A percentile compares a stretch with the other conserved stretches of the same genome.
phyloP scores from a whole-genome alignment of 139 green algal species.

The Chlorella sp. region DNA sequence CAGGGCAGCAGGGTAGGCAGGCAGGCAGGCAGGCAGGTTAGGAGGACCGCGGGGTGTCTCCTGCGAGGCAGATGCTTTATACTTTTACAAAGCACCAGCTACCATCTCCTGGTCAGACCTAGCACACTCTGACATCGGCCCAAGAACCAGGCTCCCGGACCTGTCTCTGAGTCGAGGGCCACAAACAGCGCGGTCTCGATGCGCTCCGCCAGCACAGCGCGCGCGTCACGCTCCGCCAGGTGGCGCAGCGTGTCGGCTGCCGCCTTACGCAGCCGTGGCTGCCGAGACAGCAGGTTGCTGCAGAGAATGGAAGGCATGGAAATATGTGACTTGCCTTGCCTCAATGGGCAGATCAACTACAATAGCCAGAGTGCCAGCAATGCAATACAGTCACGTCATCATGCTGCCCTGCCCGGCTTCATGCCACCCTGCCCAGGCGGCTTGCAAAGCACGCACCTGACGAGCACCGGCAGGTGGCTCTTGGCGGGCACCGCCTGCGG shows the following conservation, averaged over 20 bases:
- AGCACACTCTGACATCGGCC: background rate
- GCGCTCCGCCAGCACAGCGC: slow-evolving; percentile 48
- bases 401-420: background rate
- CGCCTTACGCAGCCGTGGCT: slow-evolving; percentile 81
- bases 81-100: too few relatives aligned
- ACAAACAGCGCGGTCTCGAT: slow-evolving; percentile 84
- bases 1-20: too few relatives aligned
- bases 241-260: slow-evolving; percentile 90
- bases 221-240: slow-evolving; percentile 81
- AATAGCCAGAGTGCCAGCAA: background rate
- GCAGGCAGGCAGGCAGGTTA: too few relatives aligned
- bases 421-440: background rate
- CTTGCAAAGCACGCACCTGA: slow-evolving; percentile 35
- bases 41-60: too few relatives aligned
- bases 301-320: background rate
- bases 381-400: background rate
- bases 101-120: too few relatives aligned
- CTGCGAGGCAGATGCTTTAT: too few relatives aligned
- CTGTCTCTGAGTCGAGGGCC: slow-evolving; percentile 83
- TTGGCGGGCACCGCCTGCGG: slow-evolving; percentile 77
- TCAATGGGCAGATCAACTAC: background rate
- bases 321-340: too few relatives aligned
- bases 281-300: slow-evolving; percentile 65
- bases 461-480: slow-evolving; percentile 76
- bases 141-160: slow-evolving; percentile 4